Evolutionary conservation across 495 filamentous ascomycete species (phyloP).

Genomic region (Saxophila tyrrhenica): DNA sequence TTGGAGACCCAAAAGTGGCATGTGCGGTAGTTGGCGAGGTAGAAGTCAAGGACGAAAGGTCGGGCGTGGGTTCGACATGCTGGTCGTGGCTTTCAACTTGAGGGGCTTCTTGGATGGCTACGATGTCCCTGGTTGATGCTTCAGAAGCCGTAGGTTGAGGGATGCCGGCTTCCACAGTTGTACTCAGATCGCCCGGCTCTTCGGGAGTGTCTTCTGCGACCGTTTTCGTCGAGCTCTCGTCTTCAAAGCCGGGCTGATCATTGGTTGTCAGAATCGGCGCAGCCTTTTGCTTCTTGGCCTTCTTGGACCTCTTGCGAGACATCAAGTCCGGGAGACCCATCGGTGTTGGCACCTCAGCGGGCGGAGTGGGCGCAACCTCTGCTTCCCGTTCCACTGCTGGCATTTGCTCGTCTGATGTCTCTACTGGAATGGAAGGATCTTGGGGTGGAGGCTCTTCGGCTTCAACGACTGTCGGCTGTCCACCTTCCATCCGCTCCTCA

Average conservation of each 20-base stretch:
- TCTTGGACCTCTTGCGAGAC: constrained; percentile 21
- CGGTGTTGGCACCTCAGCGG: background rate
- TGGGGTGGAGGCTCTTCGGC: no score
- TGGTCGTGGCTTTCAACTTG: background rate
- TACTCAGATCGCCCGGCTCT: no score
- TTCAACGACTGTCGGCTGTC: background rate
- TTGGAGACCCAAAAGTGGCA: background rate
- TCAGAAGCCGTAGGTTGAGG: no score
- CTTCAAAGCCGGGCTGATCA: background rate
- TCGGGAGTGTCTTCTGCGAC: background rate
- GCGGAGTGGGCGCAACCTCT: background rate
- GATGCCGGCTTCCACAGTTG: no score
- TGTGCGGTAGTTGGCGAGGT: background rate
- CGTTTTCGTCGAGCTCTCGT: background rate
- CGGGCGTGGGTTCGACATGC: background rate
- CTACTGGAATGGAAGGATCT: no score
- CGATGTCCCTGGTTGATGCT: no score
- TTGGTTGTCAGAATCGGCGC: background rate
- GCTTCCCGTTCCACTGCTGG: background rate
- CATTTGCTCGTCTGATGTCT: background rate
- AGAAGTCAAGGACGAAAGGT: background rate
- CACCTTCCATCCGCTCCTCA: background rate
- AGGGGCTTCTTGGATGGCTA: no score
- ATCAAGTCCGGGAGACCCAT: background rate
- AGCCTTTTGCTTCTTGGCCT: constrained; percentile 24